phyloP scores from a whole-genome alignment of 495 filamentous ascomycete genomes.

The Aeminium ludgeri region DNA sequence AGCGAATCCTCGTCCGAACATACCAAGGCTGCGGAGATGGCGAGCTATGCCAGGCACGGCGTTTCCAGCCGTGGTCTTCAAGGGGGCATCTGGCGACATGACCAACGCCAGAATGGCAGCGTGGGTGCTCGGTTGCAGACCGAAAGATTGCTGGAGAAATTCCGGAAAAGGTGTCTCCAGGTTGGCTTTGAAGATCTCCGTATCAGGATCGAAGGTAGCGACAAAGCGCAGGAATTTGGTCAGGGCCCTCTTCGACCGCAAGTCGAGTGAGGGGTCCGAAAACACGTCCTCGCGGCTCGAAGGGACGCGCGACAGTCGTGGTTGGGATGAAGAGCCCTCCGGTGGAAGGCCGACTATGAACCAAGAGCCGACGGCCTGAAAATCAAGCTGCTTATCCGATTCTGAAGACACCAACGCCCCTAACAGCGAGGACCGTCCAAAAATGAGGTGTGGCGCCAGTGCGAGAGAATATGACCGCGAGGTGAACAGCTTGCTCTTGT shows the following conservation, averaged over 20 bases:
- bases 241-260: constrained; percentile 59
- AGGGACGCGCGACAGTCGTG: constrained; percentile 40
- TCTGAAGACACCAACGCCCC: constrained; percentile 68
- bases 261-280: constrained; percentile 49
- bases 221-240: constrained; percentile 79
- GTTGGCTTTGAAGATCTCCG: constrained; percentile 32
- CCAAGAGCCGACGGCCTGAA: constrained; percentile 87
- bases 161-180: constrained; percentile 37
- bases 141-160: constrained; percentile 56
- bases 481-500: constrained; percentile 32
- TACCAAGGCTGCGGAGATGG: constrained; percentile 72
- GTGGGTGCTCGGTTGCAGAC: constrained; percentile 51
- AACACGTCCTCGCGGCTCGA: constrained; percentile 81
- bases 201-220: constrained; percentile 33
- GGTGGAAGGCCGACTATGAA: constrained; percentile 45
- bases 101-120: constrained; percentile 63
- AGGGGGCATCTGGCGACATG: constrained; percentile 42
- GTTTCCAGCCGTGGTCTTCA: constrained; percentile 42
- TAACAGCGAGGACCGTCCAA: constrained; percentile 61
- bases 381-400: constrained; percentile 77
- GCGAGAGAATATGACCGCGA: constrained; percentile 71
- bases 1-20: constrained; percentile 74
- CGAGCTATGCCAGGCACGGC: constrained; percentile 54
- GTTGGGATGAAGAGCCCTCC: neutral
- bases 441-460: constrained; percentile 73